Evolutionary conservation across 306 rosid genomes (phyloP), one percentile per base, ranked within the genome.

Genomic region (Acacia crassicarpa): DNA sequence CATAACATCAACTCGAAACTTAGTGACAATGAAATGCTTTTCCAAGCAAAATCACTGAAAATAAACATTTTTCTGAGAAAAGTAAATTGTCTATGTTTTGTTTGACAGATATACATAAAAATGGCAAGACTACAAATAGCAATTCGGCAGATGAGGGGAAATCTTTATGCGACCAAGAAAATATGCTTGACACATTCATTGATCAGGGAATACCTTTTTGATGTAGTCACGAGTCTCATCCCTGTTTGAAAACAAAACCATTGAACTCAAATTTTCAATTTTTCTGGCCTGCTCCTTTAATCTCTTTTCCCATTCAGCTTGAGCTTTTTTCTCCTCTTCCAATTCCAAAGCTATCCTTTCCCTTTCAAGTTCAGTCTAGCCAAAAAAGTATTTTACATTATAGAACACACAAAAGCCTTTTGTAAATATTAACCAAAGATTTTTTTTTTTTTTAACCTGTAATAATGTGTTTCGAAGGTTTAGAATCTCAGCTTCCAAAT

Each of bases 271-370:
- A 84, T 92, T 95, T 87, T 93, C 92, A 6, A 95, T 95, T 90
- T 91, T 88, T 88, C 92, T 93, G 67, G 94, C 99, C 87, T 95
- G 99, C 82, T 93, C 92, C 80, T 86, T 87, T 62, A 93, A 90
- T 81, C 87, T 89, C 87, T 92, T 95, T 85, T 95, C 95, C 90
- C 93, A 91, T 88, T 93, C 99, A 43, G 91, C 97, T 86, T 89
- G 99, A 62, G 94, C 85, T 84, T 92, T 93, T 88, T 92, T 93
- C 86, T 93, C 96, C 90, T 92, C 98, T 87, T 91, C 98, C 86
- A 95, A 85, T 85, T 95, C 97, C 93, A 95, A 84, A 79, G 99
- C 98, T 79, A 95, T 95, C 61, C 97, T 95, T 80, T 95, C 99
- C 85, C 96, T 91, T 86, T 93, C 99, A 78, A 93, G 84, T 88